Percentiles rank a stretch among this genome's conserved stretches.
These are phyloP conservation scores for Pisolithus marmoratus DNA, from an alignment of 768 basidiomycete species.

Conservation along the genomic window DNA sequence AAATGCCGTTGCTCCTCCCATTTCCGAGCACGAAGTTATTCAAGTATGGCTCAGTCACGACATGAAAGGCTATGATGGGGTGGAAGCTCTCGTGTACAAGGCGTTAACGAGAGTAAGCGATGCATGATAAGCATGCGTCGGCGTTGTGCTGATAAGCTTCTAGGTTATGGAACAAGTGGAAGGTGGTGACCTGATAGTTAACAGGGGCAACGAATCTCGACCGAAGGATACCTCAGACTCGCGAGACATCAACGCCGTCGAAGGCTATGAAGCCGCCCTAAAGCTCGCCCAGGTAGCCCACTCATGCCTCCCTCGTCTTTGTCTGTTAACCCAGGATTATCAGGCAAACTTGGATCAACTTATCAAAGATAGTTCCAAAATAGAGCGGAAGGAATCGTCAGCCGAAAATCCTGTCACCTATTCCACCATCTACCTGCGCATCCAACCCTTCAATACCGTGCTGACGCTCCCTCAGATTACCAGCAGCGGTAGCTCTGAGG, in stretches of 20 bases:
- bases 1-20: slow-evolving; percentile 96
- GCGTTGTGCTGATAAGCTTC: slow-evolving; percentile 3
- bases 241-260: slow-evolving; percentile 76
- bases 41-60: slow-evolving; percentile 95
- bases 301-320: not conserved
- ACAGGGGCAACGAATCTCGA: slow-evolving; percentile 71
- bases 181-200: slow-evolving; percentile 86
- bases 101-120: slow-evolving; percentile 68
- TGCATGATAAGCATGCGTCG: not conserved
- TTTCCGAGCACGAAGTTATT: slow-evolving; percentile 97
- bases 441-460: slow-evolving; percentile 77
- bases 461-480: slow-evolving; percentile 37
- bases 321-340: not conserved
- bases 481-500: slow-evolving; percentile 15
- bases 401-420: slow-evolving; percentile 65
- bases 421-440: slow-evolving; percentile 86
- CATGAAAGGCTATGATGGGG: slow-evolving; percentile 93
- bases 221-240: slow-evolving; percentile 49
- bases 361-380: slow-evolving; percentile 54
- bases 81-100: slow-evolving; percentile 90
- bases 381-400: slow-evolving; percentile 23
- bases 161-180: slow-evolving; percentile 94
- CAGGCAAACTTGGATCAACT: slow-evolving; percentile 78
- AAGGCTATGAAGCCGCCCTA: slow-evolving; percentile 77
- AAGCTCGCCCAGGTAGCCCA: slow-evolving; percentile 72